Conservation (phyloP, 768 basidiomycete species). For the Rhodotorula babjevae region DNA sequence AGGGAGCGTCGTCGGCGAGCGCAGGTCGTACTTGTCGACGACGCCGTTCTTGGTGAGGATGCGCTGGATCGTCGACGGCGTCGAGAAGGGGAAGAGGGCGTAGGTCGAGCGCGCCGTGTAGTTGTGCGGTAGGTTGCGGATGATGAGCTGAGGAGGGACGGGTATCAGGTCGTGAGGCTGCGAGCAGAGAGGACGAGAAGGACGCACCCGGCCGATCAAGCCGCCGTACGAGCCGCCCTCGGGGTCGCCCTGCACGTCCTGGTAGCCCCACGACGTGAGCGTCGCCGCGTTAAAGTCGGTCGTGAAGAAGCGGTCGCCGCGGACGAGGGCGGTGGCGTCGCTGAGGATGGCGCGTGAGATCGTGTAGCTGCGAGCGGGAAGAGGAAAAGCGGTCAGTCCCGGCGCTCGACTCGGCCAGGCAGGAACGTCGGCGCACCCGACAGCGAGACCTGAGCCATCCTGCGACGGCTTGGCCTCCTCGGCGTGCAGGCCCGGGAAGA, state of each 20-base stretch:
- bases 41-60: slow-evolving; percentile 27
- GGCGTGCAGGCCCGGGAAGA: slow-evolving; percentile 56
- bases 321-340: slow-evolving; percentile 39
- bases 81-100: slow-evolving; percentile 68
- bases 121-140: slow-evolving; percentile 11
- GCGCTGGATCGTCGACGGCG: slow-evolving; percentile 16
- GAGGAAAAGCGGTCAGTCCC: too few species aligned
- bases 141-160: slow-evolving; percentile 1
- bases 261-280: slow-evolving; percentile 67
- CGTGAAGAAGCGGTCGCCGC: slow-evolving; percentile 60
- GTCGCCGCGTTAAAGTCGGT: slow-evolving; percentile 9
- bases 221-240: slow-evolving; percentile 33
- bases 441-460: slow-evolving; percentile 59
- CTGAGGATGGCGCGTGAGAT: slow-evolving; percentile 62
- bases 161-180: background rate
- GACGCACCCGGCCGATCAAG: slow-evolving; percentile 17
- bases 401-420: background rate
- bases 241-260: slow-evolving; percentile 18
- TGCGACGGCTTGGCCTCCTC: slow-evolving; percentile 64
- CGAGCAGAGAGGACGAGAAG: background rate
- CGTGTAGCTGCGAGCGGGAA: slow-evolving; percentile 47
- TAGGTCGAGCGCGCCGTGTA: slow-evolving; percentile 49
- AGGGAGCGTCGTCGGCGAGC: background rate
- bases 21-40: slow-evolving; percentile 21
- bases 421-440: background rate